phyloP scores from a whole-genome alignment of 768 basidiomycete genomes.

The Arthromyces matolae region DNA sequence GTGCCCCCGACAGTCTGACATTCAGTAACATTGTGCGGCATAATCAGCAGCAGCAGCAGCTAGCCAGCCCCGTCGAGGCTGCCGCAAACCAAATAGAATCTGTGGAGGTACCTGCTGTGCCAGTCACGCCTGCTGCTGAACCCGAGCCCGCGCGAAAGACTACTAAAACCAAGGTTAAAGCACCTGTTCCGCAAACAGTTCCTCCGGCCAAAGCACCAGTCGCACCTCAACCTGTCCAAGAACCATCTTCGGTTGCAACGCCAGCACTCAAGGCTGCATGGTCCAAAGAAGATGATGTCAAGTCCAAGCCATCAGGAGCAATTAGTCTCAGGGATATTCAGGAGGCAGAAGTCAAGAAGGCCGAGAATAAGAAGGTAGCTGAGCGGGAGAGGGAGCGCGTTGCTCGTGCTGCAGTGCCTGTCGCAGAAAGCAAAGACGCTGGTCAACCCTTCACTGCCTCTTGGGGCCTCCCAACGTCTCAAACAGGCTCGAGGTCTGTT shows the following conservation, averaged over 20 bases:
- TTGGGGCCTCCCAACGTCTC: constrained; percentile 87
- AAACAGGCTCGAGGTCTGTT: constrained; percentile 54
- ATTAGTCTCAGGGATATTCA: constrained; percentile 91
- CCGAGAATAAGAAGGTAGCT: constrained; percentile 70
- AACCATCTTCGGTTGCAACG: constrained; percentile 21
- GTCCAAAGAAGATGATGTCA: constrained; percentile 66
- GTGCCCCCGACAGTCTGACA: constrained; percentile 49
- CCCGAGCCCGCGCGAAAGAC: constrained; percentile 18
- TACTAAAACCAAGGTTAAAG: constrained; percentile 19
- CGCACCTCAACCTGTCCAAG: constrained; percentile 14
- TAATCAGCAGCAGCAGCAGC: constrained; percentile 46
- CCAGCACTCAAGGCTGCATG: constrained; percentile 53
- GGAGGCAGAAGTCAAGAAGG: constrained; percentile 82
- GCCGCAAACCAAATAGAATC: constrained; percentile 8
- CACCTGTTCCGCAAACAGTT: constrained; percentile 11
- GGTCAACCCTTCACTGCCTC: constrained; percentile 62
- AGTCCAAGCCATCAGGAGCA: constrained; percentile 37
- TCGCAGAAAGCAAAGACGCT: constrained; percentile 46
- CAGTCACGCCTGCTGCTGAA: constrained; percentile 5
- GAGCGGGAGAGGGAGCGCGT: constrained; percentile 69
- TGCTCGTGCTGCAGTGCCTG: constrained; percentile 42
- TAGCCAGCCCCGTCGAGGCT: constrained; percentile 19
- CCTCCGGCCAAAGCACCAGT: constrained; percentile 16
- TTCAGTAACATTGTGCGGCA: constrained; percentile 58
- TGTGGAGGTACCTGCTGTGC: constrained; percentile 11